Conservation (phyloP, 768 basidiomycete species). For the Pleurotus pulmonarius region DNA sequence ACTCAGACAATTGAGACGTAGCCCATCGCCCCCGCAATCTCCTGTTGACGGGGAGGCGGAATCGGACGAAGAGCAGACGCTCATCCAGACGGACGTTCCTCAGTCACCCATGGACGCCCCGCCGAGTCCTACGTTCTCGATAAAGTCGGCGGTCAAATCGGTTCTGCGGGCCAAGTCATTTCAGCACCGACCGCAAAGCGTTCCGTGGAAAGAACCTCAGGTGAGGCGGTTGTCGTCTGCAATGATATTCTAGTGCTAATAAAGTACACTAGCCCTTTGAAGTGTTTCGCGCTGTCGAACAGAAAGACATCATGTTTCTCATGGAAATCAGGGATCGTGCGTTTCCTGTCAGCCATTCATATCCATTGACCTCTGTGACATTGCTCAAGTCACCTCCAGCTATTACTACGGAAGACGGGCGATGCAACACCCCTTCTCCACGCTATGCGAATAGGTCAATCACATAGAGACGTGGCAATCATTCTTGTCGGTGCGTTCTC, state of each 20-base stretch:
- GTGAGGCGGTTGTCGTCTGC: constrained; percentile 21
- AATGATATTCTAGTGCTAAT: constrained; percentile 33
- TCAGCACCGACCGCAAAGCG: constrained; percentile 2
- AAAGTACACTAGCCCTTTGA: constrained; percentile 39
- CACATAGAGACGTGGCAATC: constrained; percentile 82
- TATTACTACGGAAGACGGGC: constrained; percentile 81
- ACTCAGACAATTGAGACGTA: constrained; percentile 47
- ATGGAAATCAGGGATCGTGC: constrained; percentile 82
- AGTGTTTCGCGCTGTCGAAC: constrained; percentile 82
- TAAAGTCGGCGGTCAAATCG: constrained; percentile 7
- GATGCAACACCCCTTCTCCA: constrained; percentile 88
- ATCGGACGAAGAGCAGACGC: background rate
- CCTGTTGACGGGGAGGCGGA: background rate
- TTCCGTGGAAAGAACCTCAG: constrained; percentile 52
- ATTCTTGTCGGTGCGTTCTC: constrained; percentile 87
- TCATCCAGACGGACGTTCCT: constrained; percentile 4
- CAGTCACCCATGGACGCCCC: constrained; percentile 14
- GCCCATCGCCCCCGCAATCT: constrained; percentile 32
- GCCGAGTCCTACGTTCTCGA: constrained; percentile 12
- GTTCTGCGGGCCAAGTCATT: constrained; percentile 10
- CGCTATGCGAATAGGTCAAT: constrained; percentile 76
- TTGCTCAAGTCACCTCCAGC: constrained; percentile 27
- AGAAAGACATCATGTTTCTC: constrained; percentile 75
- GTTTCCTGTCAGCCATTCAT: constrained; percentile 53
- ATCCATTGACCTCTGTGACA: background rate